These are phyloP conservation scores for Globisporangium abappressorium DNA, from an alignment of 352 stramenopile genomes.

Conservation along the genomic window DNA sequence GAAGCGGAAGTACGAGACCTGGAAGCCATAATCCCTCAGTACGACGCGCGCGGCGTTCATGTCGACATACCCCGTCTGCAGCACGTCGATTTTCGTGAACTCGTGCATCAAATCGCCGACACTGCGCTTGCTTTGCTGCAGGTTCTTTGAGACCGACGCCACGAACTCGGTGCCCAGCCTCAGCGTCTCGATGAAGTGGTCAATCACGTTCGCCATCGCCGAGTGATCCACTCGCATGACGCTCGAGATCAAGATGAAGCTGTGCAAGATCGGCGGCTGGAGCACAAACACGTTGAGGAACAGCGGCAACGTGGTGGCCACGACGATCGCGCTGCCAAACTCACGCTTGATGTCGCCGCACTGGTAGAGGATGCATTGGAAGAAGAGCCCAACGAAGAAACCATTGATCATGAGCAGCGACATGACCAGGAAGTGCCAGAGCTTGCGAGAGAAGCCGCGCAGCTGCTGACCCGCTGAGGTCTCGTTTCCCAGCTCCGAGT, in stretches of 20 bases:
- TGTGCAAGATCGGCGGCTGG: constrained; percentile 52
- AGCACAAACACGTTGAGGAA: constrained; percentile 53
- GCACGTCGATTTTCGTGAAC: constrained; percentile 33
- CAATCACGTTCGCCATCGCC: constrained; percentile 48
- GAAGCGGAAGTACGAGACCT: constrained; percentile 51
- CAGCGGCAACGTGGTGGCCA: constrained; percentile 33
- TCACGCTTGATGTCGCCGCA: constrained; percentile 21
- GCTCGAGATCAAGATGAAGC: constrained; percentile 57
- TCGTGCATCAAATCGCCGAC: constrained; percentile 16
- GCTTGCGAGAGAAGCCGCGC: constrained; percentile 57
- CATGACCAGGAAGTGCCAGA: constrained; percentile 59
- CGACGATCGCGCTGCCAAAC: constrained; percentile 12
- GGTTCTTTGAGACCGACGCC: constrained; percentile 20
- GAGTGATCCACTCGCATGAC: constrained; percentile 49
- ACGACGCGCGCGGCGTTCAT: constrained; percentile 7
- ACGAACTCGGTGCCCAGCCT: constrained; percentile 49
- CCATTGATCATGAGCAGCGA: constrained; percentile 64
- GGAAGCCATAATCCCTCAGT: constrained; percentile 36
- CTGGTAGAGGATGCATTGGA: constrained; percentile 64
- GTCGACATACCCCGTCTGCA: neutral
- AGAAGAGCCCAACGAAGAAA: constrained; percentile 57
- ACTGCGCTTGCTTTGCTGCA: constrained; percentile 16
- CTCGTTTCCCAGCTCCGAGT: neutral
- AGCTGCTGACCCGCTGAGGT: neutral
- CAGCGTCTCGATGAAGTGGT: constrained; percentile 63